Evolutionary conservation across 257 asterid genomes (phyloP).

Genomic region (Ilex aquifolium): DNA sequence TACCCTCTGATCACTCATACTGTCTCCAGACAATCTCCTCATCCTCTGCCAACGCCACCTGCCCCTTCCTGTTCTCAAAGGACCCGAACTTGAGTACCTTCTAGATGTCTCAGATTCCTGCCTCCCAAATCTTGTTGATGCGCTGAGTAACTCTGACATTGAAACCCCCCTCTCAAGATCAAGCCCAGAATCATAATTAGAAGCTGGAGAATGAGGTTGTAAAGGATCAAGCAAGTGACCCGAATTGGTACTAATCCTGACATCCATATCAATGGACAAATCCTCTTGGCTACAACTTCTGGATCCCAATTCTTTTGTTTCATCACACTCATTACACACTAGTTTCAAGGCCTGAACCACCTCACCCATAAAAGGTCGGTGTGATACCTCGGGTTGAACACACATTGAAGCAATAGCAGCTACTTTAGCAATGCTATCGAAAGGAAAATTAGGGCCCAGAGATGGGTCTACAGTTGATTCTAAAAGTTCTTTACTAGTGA

Average conservation of each 20-base stretch:
- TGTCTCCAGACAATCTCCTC: constrained; percentile 55
- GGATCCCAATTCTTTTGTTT: constrained; percentile 30
- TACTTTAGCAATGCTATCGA: constrained; percentile 68
- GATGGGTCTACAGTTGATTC: constrained; percentile 57
- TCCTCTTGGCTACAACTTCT: constrained; percentile 47
- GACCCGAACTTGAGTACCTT: constrained; percentile 80
- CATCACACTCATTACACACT: constrained; percentile 62
- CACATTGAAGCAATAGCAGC: constrained; percentile 96
- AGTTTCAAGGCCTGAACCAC: constrained; percentile 88
- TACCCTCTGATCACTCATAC: constrained; percentile 68
- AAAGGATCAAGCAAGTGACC: constrained; percentile 26
- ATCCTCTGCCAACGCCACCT: constrained; percentile 57
- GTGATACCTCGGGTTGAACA: constrained; percentile 88
- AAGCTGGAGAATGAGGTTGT: constrained; percentile 35
- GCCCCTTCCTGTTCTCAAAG: constrained; percentile 38
- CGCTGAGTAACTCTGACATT: constrained; percentile 55
- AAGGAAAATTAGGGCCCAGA: constrained; percentile 45
- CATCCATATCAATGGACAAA: constrained; percentile 31
- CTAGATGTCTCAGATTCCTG: constrained; percentile 45
- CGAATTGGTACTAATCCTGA: constrained; percentile 21
- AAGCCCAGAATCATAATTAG: constrained; percentile 40
- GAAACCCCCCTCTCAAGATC: constrained; percentile 74
- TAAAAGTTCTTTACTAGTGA: constrained; percentile 52
- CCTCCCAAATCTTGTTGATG: constrained; percentile 30
- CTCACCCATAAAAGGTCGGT: constrained; percentile 96